Percentiles rank a stretch among this genome's conserved stretches.
Conservation (phyloP, 83 land plant species). For the Picea engelmannii region DNA sequence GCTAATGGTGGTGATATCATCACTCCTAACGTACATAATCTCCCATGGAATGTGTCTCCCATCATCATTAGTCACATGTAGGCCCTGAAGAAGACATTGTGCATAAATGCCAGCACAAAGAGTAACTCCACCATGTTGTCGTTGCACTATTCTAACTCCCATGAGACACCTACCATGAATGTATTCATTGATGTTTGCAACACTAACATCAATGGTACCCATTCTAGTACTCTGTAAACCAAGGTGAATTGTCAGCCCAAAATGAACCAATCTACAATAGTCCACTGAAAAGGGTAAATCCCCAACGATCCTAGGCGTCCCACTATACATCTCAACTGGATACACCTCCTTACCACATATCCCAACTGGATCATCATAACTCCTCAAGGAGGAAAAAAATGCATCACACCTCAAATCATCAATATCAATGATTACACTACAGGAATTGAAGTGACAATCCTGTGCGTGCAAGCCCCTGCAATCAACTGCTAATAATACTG, state of each 20-base stretch:
- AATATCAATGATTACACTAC: too few species aligned
- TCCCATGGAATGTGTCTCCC: constrained; percentile 4
- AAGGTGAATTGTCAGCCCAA: background rate
- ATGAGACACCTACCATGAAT: background rate
- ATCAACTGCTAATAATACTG: too few species aligned
- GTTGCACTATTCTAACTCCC: background rate
- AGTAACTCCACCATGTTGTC: background rate
- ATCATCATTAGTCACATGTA: background rate
- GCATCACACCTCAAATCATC: too few species aligned
- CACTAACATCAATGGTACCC: background rate
- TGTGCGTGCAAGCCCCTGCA: too few species aligned
- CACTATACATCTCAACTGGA: background rate
- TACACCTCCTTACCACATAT: background rate
- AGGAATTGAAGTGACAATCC: too few species aligned
- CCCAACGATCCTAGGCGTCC: background rate
- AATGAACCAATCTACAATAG: background rate
- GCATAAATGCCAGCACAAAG: constrained; percentile 1
- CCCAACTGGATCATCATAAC: background rate
- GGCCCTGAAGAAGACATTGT: background rate
- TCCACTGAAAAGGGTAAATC: background rate
- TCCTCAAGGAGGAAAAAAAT: too few species aligned
- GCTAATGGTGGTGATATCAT: too few species aligned
- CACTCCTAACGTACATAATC: background rate
- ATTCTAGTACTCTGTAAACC: background rate
- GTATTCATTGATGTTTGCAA: background rate